Base-by-base conservation (phyloP, 2,329 filamentous ascomycete species). In the Lachnellula cervina region DNA sequence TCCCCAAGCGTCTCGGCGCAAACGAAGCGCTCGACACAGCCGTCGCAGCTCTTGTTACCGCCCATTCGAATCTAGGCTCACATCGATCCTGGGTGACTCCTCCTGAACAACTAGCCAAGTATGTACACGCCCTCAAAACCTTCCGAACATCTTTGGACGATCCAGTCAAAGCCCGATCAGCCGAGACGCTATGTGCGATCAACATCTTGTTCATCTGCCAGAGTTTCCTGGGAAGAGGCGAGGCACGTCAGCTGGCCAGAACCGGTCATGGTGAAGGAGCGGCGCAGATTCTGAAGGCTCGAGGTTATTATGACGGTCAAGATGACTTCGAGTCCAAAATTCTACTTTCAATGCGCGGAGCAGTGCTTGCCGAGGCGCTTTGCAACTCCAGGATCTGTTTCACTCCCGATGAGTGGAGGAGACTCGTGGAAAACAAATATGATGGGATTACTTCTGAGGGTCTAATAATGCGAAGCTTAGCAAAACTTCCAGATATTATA, bases 101-200 rank as follows among this genome's bases (percentile, higher is more conserved):
- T 47, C 5, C 23, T 5, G 17, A 49, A 21, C 34, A 25, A 13
- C 35, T 56, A 14, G n/a, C n/a, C 4, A 21, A 49, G 19, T 38
- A 52, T 42, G 16, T n/a, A n/a, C 44, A 35, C 14, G 52, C 52
- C 6, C 23, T 54, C 28, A 34, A 34, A 32, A 34, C 42, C 2
- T 23, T 56, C 6, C 13, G 68, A 48, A 49, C 58, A 0, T 69
- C 64, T 50, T 57, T 74, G 13, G 58, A 71, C 54, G 65, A 73
- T 25, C 65, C 64, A 6, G 43, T 51, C 21, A 68, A 69, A 59
- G 71, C 71, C 7, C 57, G 59, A 5, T 55, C 64, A 5, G 62
- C 70, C 0, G 68, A 70, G 32, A 74, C 72, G 3, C 60, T 74
- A 4, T 70, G 70, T 49, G 70, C 72, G 1, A 69, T 74, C 0